Evolutionary conservation across 768 basidiomycete genomes (phyloP), one percentile per base, ranked within the genome.

Genomic region (Leucocoprinus leucothites): DNA sequence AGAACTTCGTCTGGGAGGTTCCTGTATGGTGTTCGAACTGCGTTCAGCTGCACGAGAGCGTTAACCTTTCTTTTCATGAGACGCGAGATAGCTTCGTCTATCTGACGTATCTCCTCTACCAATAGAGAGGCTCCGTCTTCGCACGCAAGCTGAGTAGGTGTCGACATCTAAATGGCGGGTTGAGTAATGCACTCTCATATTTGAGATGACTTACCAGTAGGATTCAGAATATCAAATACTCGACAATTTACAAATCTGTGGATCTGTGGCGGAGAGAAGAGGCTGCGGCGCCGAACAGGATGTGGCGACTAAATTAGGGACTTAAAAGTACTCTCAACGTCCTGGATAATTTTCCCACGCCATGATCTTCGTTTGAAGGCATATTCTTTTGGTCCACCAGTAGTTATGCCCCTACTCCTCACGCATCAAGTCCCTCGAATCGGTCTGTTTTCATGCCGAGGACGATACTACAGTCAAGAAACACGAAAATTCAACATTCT

Each of bases 401-500:
- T 31, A 5, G 9, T 18, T 7, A 56, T 56, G 54, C 38, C 49
- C 21, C 28, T 48, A 40, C 11, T 34, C 2, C 24, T 14, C 13
- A 48, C 53, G 53, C 47, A 47, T 53, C 45, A 16, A 8, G 19
- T 16, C 28, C 18, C 7, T 25, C n/a, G 14, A 31, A 43, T 7
- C n/a, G 25, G 28, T 14, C 11, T 4, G 22, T 21, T 24, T 3
- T 14, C 14, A 28, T 31, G 26, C 16, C 47, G 44, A 34, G 13
- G 9, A 21, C 47, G 54, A 48, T 48, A 24, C 25, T 31, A 11
- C 22, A 48, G 41, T 13, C 54, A 58, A 18, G 46, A 48, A 8
- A 25, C 50, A 6, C 34, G 57, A 25, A 61, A 59, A 3, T 87
- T 91, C 65, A 80, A 84, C n/a, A 80, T 97, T 40, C 77, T 97